phyloP scores from a whole-genome alignment of 2,329 filamentous ascomycete species.

The Fusarium pseudocircinatum region DNA sequence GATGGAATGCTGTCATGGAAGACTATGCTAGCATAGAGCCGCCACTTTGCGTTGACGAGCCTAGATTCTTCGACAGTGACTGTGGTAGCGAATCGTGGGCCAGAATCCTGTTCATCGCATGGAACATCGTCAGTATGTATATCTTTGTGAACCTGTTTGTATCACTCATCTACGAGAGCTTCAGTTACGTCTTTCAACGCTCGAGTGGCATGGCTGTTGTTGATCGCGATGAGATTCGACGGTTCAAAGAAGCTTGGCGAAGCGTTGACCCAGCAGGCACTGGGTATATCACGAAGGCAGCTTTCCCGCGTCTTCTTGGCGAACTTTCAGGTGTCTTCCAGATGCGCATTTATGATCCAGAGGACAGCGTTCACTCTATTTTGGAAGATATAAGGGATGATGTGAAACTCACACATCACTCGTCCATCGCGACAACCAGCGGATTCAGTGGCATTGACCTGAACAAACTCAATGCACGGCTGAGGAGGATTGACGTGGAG shows the following conservation, averaged over 20 bases:
- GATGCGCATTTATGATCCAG: constrained; percentile 94
- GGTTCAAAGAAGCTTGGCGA: constrained; percentile 98
- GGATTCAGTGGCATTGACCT: constrained; percentile 74
- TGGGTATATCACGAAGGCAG: constrained; percentile 89
- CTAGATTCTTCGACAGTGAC: constrained; percentile 85
- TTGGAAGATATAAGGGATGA: constrained; percentile 82
- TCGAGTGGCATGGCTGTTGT: constrained; percentile 92
- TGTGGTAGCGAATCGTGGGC: constrained; percentile 94
- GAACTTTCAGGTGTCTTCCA: constrained; percentile 96
- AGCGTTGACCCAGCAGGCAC: constrained; percentile 92
- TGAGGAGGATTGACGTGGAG: constrained; percentile 77
- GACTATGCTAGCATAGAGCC: constrained; percentile 85
- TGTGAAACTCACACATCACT: constrained; percentile 61
- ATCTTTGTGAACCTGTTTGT: constrained; percentile 99
- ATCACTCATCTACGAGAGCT: constrained; percentile 98
- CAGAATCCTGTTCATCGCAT: constrained; percentile 87
- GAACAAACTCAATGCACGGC: constrained; percentile 75
- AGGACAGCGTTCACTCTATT: constrained; percentile 86
- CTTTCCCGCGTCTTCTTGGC: constrained; percentile 86
- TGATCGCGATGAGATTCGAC: constrained; percentile 90
- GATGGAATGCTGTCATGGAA: constrained; percentile 97
- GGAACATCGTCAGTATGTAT: constrained; percentile 99
- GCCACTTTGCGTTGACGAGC: constrained; percentile 79
- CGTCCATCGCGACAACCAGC: constrained; percentile 62
- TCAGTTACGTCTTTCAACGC: constrained; percentile 98